phyloP scores from a whole-genome alignment of 1,284 basidiomycete genomes.

The Marasmius fiardii region DNA sequence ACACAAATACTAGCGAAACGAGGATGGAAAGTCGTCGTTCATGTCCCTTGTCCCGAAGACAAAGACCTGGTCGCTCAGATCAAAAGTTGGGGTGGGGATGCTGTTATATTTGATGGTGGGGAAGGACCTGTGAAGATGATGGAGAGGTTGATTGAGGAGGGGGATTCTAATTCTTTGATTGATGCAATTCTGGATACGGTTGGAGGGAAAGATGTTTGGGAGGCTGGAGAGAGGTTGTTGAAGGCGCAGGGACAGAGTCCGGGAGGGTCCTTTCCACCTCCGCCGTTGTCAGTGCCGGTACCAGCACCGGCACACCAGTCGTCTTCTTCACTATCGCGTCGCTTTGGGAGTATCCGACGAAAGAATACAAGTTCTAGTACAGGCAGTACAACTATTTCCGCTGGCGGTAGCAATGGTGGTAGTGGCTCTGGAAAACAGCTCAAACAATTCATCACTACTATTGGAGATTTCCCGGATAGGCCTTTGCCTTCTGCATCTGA shows the following conservation, averaged over 20 bases:
- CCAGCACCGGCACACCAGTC: neutral
- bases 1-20: constrained; percentile 66
- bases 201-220: constrained; percentile 75
- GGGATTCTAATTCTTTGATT: constrained; percentile 50
- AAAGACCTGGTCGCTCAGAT: constrained; percentile 1
- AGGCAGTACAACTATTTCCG: constrained; percentile 6
- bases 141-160: constrained; percentile 48
- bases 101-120: constrained; percentile 21
- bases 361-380: constrained; percentile 2
- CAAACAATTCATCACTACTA: constrained; percentile 71
- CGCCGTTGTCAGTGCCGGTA: neutral
- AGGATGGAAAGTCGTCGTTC: constrained; percentile 68
- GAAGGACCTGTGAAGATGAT: constrained; percentile 55
- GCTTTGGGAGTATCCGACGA: constrained; percentile 19
- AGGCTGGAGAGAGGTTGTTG: constrained; percentile 64
- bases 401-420: constrained; percentile 14
- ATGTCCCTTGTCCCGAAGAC: constrained; percentile 47
- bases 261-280: neutral
- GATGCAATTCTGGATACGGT: constrained; percentile 81
- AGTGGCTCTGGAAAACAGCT: constrained; percentile 18
- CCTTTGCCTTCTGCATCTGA: constrained; percentile 67
- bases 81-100: neutral
- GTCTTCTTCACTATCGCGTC: neutral
- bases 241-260: constrained; percentile 14
- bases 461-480: constrained; percentile 62